Evolutionary conservation across 495 filamentous ascomycete species (phyloP), one percentile per base, ranked within the genome.

Genomic region (Talaromyces adpressus): DNA sequence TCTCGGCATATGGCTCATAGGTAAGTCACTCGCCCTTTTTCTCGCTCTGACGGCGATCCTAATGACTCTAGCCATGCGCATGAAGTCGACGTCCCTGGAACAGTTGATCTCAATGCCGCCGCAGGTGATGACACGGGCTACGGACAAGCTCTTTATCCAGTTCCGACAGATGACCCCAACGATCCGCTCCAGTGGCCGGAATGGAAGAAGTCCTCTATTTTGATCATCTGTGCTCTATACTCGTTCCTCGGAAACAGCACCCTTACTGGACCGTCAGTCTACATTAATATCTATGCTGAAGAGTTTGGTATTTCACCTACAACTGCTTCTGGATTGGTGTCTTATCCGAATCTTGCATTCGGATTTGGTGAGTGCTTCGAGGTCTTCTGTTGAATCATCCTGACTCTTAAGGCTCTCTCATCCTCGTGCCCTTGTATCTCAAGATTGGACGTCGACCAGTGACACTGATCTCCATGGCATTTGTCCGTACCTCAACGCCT

Each of bases 181-280:
- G 84, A 88, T 69, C 85, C 85, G n/a, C 75, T 86, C 30, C 81
- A 82, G 76, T 88, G 85, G 85, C 76, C 83, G 1, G 75, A 69
- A 29, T 81, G 79, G 69, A 85, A 85, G 69, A 87, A 88, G 67
- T 82, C 73, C 5, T 74, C 82, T 69, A 88, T 88, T 59, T 72
- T 88, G 6, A 68, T 85, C 52, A 81, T 86, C 63, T 82, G 80
- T 67, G 80, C 82, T 0, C 62, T 84, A 20, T 88, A 87, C 65
- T 87, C 84, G 0, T 88, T 88, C 67, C 76, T 87, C 8, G 81
- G 82, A 2, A 88, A 87, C 60, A 80, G 82, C 8, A 72, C 84
- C 0, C 70, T 87, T 14, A 73, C 84, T 2, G 84, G 85, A 0
- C 84, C 85, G 0, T 79, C 83, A 0, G 83, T 85, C 0, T 88